A percentile compares a stretch with the other conserved stretches of the same genome.
phyloP scores from a whole-genome alignment of 768 basidiomycete species.

The Lactarius pseudohatsudake region DNA sequence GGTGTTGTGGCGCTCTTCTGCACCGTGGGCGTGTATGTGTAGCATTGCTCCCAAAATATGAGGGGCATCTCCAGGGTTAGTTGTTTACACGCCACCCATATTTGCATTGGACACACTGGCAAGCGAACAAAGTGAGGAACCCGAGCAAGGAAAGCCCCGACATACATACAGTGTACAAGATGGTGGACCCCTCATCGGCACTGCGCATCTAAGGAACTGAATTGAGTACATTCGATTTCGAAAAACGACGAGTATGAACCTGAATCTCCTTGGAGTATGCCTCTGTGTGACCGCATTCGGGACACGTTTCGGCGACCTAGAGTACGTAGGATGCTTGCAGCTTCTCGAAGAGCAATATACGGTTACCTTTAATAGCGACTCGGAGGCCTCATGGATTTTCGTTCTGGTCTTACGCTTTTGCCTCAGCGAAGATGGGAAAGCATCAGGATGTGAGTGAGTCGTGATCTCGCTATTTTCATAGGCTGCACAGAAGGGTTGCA shows the following conservation, averaged over 20 bases:
- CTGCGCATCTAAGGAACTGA: slow-evolving; percentile 62
- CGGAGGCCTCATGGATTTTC: slow-evolving; percentile 68
- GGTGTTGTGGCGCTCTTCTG: slow-evolving; percentile 91
- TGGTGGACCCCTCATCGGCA: slow-evolving; percentile 92
- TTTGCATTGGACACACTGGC: slow-evolving; percentile 71
- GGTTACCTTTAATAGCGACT: slow-evolving; percentile 59
- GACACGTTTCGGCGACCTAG: slow-evolving; percentile 89
- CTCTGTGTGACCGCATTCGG: slow-evolving; percentile 78
- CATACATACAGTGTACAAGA: slow-evolving; percentile 83
- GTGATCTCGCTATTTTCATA: slow-evolving; percentile 90
- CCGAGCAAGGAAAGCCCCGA: slow-evolving; percentile 4
- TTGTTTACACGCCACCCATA: slow-evolving; percentile 85
- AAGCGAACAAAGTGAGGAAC: slow-evolving; percentile 24
- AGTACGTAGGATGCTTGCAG: slow-evolving; percentile 2
- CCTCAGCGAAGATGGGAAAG: slow-evolving; percentile 86
- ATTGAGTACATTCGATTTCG: neutral
- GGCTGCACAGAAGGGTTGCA: slow-evolving; percentile 45
- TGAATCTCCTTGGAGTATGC: slow-evolving; percentile 90
- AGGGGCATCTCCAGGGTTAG: slow-evolving; percentile 34
- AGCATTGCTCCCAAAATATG: slow-evolving; percentile 30
- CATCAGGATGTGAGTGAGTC: slow-evolving; percentile 89
- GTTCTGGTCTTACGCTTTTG: slow-evolving; percentile 91
- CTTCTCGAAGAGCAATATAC: neutral
- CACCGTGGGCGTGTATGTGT: slow-evolving; percentile 81
- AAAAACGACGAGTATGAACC: slow-evolving; percentile 43